Base-by-base conservation (phyloP, 495 filamentous ascomycete genomes). In the Astrocystis sublimbata region DNA sequence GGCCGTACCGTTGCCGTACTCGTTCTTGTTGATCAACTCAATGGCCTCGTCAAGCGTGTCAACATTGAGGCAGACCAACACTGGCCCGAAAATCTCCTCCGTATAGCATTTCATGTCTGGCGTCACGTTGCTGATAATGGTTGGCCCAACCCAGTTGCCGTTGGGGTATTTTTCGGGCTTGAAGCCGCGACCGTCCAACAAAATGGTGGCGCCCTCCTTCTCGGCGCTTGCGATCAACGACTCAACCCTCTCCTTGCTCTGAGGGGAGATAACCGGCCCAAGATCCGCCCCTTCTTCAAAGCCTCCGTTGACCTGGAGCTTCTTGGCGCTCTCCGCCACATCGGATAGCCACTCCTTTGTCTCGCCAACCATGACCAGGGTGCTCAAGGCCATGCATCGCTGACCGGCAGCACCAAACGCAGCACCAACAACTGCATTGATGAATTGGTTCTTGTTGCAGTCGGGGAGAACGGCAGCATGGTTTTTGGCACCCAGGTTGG, bases 401-500 rank as follows among this genome's bases (percentile, higher is more conserved):
- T 99, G 94, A 40, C 94, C 94, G 60, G 94, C 94, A 69, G 94
- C 94, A 64, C 94, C 94, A 65, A 98, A 99, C 21, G 94, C 94
- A 58, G 94, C 94, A 47, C 94, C 94, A 13, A 91, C 86, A 70
- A 99, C 92, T 15, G 93, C 90, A 73, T 97, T 97, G 58, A 99
- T 78, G 61, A 96, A 88, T 30, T 97, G 93, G 78, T 98, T 97
- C 86, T 97, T 97, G 81, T 97, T 97, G 79, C 89, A 91, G 80
- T 99, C 94, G 1, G 96, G 94, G 63, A 98, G 84, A 23, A 99
- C 87, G 31, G 92, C 90, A 24, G 93, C 93, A 74, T 99, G 94
- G 83, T 99, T 99, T 86, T 99, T 99, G 43, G 94, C 94, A 23
- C 94, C 94, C 55, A 99, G 78, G 75, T 99, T 99, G 69, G 94